These are phyloP conservation scores for Phanerochaete sordida DNA, from an alignment of 768 basidiomycete species.

Conservation along the genomic window DNA sequence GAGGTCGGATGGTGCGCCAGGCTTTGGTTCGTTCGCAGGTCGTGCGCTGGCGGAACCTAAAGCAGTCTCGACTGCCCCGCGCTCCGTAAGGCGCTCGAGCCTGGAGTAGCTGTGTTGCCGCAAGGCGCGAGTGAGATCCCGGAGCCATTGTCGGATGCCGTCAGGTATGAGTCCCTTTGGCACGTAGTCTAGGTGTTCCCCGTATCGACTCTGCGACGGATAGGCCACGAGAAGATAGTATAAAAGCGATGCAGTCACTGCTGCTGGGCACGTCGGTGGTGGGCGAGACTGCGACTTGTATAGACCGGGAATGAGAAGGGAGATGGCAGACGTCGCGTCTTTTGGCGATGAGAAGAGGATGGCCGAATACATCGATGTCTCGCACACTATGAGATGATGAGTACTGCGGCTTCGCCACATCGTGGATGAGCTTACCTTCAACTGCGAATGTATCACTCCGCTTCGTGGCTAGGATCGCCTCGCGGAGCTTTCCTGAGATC, in stretches of 20 bases:
- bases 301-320: conserved; percentile 51
- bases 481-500: conserved; percentile 65
- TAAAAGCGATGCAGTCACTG: conserved; percentile 49
- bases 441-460: conserved; percentile 59
- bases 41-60: neutral
- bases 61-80: neutral
- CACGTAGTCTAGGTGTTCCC: conserved; percentile 40
- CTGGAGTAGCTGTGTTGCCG: conserved; percentile 52
- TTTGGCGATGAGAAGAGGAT: conserved; percentile 56
- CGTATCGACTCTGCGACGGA: conserved; percentile 62
- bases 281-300: conserved; percentile 31
- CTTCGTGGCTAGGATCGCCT: conserved; percentile 61
- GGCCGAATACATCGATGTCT: conserved; percentile 67
- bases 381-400: conserved; percentile 48
- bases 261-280: conserved; percentile 24
- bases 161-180: conserved; percentile 37
- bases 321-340: conserved; percentile 60
- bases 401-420: neutral
- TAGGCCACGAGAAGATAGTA: conserved; percentile 55
- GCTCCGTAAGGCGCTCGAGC: conserved; percentile 44
- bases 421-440: conserved; percentile 51
- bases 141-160: conserved; percentile 48
- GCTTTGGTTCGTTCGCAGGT: neutral
- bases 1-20: conserved; percentile 19
- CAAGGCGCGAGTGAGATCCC: conserved; percentile 45